Percentiles rank a stretch among this genome's conserved stretches.
phyloP scores from a whole-genome alignment of 805 yeast genomes.

The Cyberlindnera misumaiensis region DNA sequence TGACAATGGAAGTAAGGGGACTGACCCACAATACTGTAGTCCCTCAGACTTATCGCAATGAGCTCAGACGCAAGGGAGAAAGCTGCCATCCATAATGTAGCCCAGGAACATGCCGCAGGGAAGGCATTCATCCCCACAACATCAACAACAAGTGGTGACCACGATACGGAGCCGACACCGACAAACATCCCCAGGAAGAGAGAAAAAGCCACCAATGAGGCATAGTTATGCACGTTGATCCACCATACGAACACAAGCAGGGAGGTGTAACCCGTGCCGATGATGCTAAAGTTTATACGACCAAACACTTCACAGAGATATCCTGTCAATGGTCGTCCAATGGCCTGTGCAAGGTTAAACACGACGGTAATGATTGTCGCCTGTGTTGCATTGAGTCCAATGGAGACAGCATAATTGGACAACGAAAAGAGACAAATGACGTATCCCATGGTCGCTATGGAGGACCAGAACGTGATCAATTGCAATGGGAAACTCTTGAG shows the following conservation, averaged over 20 bases:
- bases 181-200: conserved; percentile 37
- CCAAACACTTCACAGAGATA: conserved; percentile 38
- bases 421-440: conserved; percentile 39
- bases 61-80: conserved; percentile 43
- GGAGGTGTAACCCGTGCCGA: conserved; percentile 28
- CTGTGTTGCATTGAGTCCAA: conserved; percentile 38
- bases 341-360: conserved; percentile 38
- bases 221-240: conserved; percentile 39
- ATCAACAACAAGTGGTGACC: conserved; percentile 35
- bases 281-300: conserved; percentile 37
- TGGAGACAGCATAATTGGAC: conserved; percentile 38
- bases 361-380: conserved; percentile 41
- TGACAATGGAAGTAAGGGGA: too few species aligned
- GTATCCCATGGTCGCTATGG: conserved; percentile 33
- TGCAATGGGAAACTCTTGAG: conserved; percentile 27
- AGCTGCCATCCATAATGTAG: conserved; percentile 26
- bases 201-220: conserved; percentile 34
- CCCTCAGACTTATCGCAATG: conserved; percentile 18
- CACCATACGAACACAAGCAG: conserved; percentile 40
- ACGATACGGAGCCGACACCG: conserved; percentile 39
- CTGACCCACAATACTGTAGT: too few species aligned
- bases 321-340: conserved; percentile 47
- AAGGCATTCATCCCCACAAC: conserved; percentile 31
- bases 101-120: conserved; percentile 33
- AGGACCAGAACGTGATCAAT: conserved; percentile 32